Evolutionary conservation across 805 yeast species (phyloP), one percentile per base, ranked within the genome.

Genomic region (Kuraishia borneana): DNA sequence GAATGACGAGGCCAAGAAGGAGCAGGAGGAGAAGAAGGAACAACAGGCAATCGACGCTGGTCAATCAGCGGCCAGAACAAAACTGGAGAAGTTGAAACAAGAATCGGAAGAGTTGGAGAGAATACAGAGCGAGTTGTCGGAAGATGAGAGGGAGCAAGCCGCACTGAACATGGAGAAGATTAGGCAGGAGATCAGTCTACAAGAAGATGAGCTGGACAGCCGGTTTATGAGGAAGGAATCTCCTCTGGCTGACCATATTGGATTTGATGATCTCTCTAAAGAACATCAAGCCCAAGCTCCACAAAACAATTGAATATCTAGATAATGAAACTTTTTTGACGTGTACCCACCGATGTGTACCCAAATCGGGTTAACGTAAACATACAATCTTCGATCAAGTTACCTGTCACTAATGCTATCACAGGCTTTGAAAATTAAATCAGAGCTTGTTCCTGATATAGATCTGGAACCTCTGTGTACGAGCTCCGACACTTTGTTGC

Each of bases 1-100:
- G 33, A 55, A 55, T 35, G 56, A 54, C 34, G 42, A 42, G 18
- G 42, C 41, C 8, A 35, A 36, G 23, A 36, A 40, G n/a, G 43
- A 44, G 21, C 33, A 39, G 34, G 31, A 27, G 19, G 26, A 26
- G 35, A 37, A 41, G 6, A 39, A 40, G 20, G 34, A 39, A 33
- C 39, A 27, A 32, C 42, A 26, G 32, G 39, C 12, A 21, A 36
- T 6, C 30, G 47, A 30, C 30, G 35, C 23, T 10, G 23, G 10
- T 21, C 10, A 7, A 7, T 10, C 8, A 16, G 28, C 6, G 12
- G 16, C 12, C 7, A 12, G 14, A 36, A 41, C 33, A 36, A 34
- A 21, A 28, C 30, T 25, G 16, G 13, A 8, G 34, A 22, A 21
- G 33, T 31, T 30, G 19, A 18, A 18, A 9, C 26, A 17, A n/a